Evolutionary conservation across 1,284 basidiomycete genomes (phyloP), one percentile per base, ranked within the genome.

Genomic region (Rhodotorula glutinis): DNA sequence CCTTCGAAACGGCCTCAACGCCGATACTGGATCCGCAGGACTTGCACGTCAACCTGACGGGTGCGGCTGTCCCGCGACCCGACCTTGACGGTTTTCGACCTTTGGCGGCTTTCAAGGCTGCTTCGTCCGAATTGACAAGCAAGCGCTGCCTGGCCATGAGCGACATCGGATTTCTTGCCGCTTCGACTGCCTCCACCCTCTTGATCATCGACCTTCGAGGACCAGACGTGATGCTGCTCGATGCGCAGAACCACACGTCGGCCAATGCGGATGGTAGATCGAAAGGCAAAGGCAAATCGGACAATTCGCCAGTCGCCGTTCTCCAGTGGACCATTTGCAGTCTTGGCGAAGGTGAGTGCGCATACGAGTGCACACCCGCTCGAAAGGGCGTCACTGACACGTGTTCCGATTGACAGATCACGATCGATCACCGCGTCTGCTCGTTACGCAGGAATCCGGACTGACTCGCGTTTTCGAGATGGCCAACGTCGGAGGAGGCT

Each of bases 131-230:
- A 2, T 40, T 52, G 17, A 30, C 54, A 1, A 16, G 29, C 19
- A 46, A 51, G 40, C 60, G 49, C 16, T 62, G 57, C 52, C 54
- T 73, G 30, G 53, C 60, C 27, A 27, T 72, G 27, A 58, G 61
- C 57, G 64, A 72, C 27, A 53, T 67, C 29, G 70, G 72, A 19
- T 73, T 73, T 58, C 33, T 73, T 27, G 72, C 72, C 0, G 85
- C 86, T 1, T 90, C 88, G 75, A 76, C 78, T 9, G 83, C 84
- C 60, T 86, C 85, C 4, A 81, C 83, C 3, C 67, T 92, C 25
- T 79, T 84, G 30, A 79, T 91, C 41, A 76, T 91, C 25, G 88
- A 92, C 75, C 82, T 91, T 82, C 83, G 88, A 30, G 87, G 84
- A 1, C 89, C 89, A 0, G 81, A 82, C 13, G 80, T 91, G 17